Base-by-base conservation (phyloP, 2,329 filamentous ascomycete species). In the Spiromastix sp. region DNA sequence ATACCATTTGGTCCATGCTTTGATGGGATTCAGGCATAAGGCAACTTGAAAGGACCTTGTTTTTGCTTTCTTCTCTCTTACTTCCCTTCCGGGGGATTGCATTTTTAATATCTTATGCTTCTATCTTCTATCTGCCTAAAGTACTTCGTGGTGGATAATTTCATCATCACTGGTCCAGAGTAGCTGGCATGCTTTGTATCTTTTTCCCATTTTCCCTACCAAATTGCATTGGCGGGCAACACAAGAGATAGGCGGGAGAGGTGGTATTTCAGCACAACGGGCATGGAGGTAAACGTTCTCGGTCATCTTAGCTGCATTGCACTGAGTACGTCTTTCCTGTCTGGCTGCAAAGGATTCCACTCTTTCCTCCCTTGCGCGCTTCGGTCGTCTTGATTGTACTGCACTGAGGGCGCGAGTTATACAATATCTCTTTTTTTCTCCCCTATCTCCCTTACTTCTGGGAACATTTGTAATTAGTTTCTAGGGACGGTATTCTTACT, bases 261-360 rank as follows among this genome's bases (percentile, higher is more conserved):
- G 11, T 4, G 9, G 21, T 9, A 26, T 5, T 9, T 12, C 5
- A 19, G n/a, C n/a, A n/a, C n/a, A n/a, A n/a, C n/a, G n/a, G n/a
- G n/a, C n/a, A n/a, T n/a, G n/a, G n/a, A n/a, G n/a, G n/a, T n/a
- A n/a, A n/a, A n/a, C n/a, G n/a, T n/a, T n/a, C 43, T 50, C 41
- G 55, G 55, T 58, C 55, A 44, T 56, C 55, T 59, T 59, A 12
- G 48, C 31, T 59, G 55, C 35, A 52, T 47, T 48, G 55, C 38
- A 59, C 55, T 57, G 47, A 32, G 41, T 30, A 34, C 20, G 24
- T 25, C 31, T 13, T 30, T 19, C 8, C 16, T 24, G 36, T 38
- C 32, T 24, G n/a, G n/a, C n/a, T n/a, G n/a, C n/a, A n/a, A n/a
- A n/a, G n/a, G n/a, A n/a, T 29, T 30, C 28, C 21, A 39, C 37